Conservation (phyloP, 176 grass and related monocot genomes). For the Elaeis guineensis region DNA sequence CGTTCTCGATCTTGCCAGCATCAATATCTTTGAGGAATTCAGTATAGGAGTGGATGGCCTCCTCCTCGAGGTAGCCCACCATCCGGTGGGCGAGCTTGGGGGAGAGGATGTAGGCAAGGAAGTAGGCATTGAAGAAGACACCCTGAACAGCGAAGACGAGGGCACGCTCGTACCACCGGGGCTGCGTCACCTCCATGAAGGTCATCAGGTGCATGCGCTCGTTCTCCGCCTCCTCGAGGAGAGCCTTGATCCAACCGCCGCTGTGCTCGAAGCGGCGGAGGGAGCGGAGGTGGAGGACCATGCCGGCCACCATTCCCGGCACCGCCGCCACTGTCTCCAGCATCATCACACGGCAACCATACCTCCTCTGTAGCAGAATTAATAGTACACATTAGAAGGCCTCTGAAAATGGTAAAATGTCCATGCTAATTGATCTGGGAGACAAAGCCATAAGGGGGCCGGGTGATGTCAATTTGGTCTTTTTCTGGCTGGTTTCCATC, state of each 20-base stretch:
- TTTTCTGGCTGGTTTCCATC: too few species aligned
- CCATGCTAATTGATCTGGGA: too few species aligned
- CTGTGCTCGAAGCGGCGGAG: slow-evolving; percentile 66
- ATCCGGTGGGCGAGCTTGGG: slow-evolving; percentile 64
- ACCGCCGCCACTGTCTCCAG: slow-evolving; percentile 74
- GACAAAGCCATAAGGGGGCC: too few species aligned
- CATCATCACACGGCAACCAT: slow-evolving; percentile 71
- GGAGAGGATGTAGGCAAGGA: slow-evolving; percentile 44
- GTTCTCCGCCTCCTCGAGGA: slow-evolving; percentile 77
- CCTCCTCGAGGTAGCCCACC: slow-evolving; percentile 80
- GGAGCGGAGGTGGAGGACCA: slow-evolving; percentile 73
- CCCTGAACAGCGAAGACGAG: slow-evolving; percentile 57
- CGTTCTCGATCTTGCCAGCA: slow-evolving; percentile 61
- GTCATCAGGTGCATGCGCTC: slow-evolving; percentile 81
- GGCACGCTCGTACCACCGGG: slow-evolving; percentile 62
- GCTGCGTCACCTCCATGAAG: slow-evolving; percentile 72
- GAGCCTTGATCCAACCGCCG: slow-evolving; percentile 62
- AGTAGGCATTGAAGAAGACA: slow-evolving; percentile 63
- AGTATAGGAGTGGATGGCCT: slow-evolving; percentile 77
- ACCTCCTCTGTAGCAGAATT: slow-evolving; percentile 41
- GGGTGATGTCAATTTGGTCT: too few species aligned
- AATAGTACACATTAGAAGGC: too few species aligned
- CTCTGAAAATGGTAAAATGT: too few species aligned
- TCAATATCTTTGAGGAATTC: slow-evolving; percentile 68
- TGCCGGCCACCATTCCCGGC: slow-evolving; percentile 72